Evolutionary conservation across 345 rosid species (phyloP), one percentile per base, ranked within the genome.

Genomic region (Microthlaspi erraticum): DNA sequence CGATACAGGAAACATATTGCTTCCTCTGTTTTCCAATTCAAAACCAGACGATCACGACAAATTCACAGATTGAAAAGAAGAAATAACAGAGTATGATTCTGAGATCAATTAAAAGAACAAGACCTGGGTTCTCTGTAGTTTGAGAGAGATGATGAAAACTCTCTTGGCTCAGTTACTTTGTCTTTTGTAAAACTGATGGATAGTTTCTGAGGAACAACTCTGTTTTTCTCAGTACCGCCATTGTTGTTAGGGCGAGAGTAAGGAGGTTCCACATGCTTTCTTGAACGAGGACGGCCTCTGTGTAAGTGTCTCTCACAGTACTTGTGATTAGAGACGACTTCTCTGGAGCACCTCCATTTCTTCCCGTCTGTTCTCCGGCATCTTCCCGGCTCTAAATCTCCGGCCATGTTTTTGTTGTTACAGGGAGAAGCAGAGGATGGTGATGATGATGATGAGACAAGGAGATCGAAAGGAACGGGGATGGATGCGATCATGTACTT

Each of bases 221-320:
- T 75, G 70, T 44, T 69, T 75, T 48, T 76, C 1, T 14, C 53
- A 2, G 53, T 55, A 68, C 39, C 59, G 17, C 70, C 75, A 64
- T 70, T 76, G 55, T 48, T 70, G 38, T 5, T 54, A 49, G 51
- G 74, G 0, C 79, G 71, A 55, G 75, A 63, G 50, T 70, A 76
- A 56, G 75, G 79, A 69, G 76, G 87, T 85, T 88, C 96, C 97
- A 91, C 97, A 83, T 72, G 96, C 91, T 88, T 91, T 91, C 96
- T 91, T 91, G 97, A 91, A 91, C 97, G 97, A 76, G 92, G 93
- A 57, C 96, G 93, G 48, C 93, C 91, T 85, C 93, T 80, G 65
- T 91, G 87, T 66, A 91, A 72, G 75, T 91, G 97, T 54, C 85
- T 87, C 74, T 91, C 97, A 71, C 96, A 91, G 73, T 91, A 91